Percentiles rank a stretch among this genome's conserved stretches.
Conservation (phyloP, 1,139 yeast genomes). For the Diutina mesorugosa region DNA sequence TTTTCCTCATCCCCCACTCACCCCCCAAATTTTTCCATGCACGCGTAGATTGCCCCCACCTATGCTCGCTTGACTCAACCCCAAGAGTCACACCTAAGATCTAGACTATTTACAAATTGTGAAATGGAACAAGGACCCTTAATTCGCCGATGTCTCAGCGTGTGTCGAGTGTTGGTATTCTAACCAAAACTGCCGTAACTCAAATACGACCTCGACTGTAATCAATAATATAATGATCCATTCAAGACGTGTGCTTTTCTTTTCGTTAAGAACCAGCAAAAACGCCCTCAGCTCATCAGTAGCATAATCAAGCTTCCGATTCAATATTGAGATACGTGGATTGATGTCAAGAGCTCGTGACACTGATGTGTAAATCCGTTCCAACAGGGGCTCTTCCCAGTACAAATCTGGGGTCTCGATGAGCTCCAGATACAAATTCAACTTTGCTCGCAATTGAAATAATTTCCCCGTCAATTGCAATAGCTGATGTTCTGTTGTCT, state of each 20-base stretch:
- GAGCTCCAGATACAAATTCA: slow-evolving; percentile 77
- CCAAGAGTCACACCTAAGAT: not conserved
- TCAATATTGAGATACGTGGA: slow-evolving; percentile 66
- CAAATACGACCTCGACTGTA: slow-evolving; percentile 75
- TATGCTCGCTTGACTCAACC: not conserved
- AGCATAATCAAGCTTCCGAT: slow-evolving; percentile 78
- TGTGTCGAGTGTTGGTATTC: not conserved
- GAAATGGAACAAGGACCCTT: not conserved
- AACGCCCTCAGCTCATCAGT: slow-evolving; percentile 79
- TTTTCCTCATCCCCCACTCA: not conserved
- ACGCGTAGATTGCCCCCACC: not conserved
- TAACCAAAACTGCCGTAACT: slow-evolving; percentile 37
- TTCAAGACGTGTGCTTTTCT: slow-evolving; percentile 65
- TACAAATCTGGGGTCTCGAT: slow-evolving; percentile 88
- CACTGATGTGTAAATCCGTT: slow-evolving; percentile 56
- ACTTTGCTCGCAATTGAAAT: slow-evolving; percentile 63
- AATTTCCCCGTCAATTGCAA: slow-evolving; percentile 62
- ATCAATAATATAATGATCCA: slow-evolving; percentile 80
- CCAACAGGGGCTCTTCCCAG: slow-evolving; percentile 85
- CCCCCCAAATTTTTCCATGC: not conserved
- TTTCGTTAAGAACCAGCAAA: slow-evolving; percentile 62
- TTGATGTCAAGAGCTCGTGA: slow-evolving; percentile 63
- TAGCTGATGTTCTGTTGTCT: slow-evolving; percentile 50
- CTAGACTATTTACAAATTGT: not conserved
- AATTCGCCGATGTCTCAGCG: not conserved